Evolutionary conservation across 768 basidiomycete genomes (phyloP).

Genomic region (Agaricus sinodeliciosus): DNA sequence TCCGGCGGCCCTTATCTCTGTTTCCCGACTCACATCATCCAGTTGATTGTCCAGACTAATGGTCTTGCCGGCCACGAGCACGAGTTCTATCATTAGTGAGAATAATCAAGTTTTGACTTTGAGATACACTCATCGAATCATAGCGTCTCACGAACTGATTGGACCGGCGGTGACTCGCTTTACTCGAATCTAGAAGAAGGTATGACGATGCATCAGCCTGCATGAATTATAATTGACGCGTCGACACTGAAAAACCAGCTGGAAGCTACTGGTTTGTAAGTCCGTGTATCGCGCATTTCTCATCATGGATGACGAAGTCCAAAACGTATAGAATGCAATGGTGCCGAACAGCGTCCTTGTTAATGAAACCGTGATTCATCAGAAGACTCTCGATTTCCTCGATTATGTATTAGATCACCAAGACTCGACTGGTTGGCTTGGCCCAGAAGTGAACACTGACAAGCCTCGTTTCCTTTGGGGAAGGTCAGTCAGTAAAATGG

Average conservation of each 20-base stretch:
- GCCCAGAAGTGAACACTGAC: constrained; percentile 45
- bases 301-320: background rate
- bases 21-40: background rate
- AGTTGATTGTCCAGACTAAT: constrained; percentile 37
- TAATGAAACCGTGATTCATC: constrained; percentile 37
- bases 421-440: constrained; percentile 49
- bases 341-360: constrained; percentile 44
- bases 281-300: constrained; percentile 8
- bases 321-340: constrained; percentile 36
- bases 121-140: background rate
- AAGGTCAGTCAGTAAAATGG: constrained; percentile 22
- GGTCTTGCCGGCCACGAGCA: constrained; percentile 38
- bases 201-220: constrained; percentile 5
- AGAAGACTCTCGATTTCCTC: constrained; percentile 40
- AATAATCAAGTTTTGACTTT: too few species aligned
- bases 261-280: constrained; percentile 56
- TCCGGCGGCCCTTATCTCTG: too few species aligned
- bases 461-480: constrained; percentile 53
- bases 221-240: background rate
- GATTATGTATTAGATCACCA: constrained; percentile 45
- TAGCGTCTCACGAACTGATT: constrained; percentile 35
- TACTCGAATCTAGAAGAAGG: constrained; percentile 41
- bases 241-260: constrained; percentile 21
- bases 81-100: constrained; percentile 35
- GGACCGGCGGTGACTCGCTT: constrained; percentile 31